Conservation (phyloP, 2,329 filamentous ascomycete species). For the Alternaria gansuensis region DNA sequence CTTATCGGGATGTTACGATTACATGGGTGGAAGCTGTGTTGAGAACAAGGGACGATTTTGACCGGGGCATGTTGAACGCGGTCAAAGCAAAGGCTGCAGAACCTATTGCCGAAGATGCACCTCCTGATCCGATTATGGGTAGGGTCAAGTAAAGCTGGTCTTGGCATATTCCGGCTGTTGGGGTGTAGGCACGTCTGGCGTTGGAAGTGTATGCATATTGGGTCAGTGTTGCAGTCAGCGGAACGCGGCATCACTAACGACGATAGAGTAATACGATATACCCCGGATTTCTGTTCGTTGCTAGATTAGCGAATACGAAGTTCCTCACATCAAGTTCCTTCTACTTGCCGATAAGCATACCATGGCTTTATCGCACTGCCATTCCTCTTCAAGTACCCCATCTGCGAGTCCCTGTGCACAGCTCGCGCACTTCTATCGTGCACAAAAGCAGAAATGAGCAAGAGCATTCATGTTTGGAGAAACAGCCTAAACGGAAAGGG, state of each 20-base stretch:
- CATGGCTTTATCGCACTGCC: neutral
- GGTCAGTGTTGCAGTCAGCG: slow-evolving; percentile 8
- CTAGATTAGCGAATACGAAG: slow-evolving; percentile 17
- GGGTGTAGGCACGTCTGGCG: slow-evolving; percentile 7
- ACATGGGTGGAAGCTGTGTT: slow-evolving; percentile 95
- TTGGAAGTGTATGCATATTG: slow-evolving; percentile 12
- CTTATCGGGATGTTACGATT: slow-evolving; percentile 94
- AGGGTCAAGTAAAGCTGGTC: slow-evolving; percentile 72
- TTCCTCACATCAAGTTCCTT: slow-evolving; percentile 3
- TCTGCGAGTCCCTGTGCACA: neutral
- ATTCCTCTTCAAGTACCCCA: neutral
- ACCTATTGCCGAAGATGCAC: slow-evolving; percentile 76
- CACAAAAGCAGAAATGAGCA: slow-evolving; percentile 10
- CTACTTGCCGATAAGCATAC: neutral
- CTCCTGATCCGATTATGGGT: slow-evolving; percentile 89
- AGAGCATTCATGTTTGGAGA: slow-evolving; percentile 13
- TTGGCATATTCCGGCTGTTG: neutral
- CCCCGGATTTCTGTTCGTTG: slow-evolving; percentile 12
- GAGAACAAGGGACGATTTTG: slow-evolving; percentile 89
- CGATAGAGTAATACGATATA: slow-evolving; percentile 14
- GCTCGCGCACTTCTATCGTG: neutral
- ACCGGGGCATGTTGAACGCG: slow-evolving; percentile 84
- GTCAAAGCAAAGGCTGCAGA: slow-evolving; percentile 91
- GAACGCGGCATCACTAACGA: slow-evolving; percentile 10
- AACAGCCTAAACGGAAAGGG: slow-evolving; percentile 6